Evolutionary conservation across 768 basidiomycete genomes (phyloP), one percentile per base, ranked within the genome.

Genomic region (Lactarius hengduanensis): DNA sequence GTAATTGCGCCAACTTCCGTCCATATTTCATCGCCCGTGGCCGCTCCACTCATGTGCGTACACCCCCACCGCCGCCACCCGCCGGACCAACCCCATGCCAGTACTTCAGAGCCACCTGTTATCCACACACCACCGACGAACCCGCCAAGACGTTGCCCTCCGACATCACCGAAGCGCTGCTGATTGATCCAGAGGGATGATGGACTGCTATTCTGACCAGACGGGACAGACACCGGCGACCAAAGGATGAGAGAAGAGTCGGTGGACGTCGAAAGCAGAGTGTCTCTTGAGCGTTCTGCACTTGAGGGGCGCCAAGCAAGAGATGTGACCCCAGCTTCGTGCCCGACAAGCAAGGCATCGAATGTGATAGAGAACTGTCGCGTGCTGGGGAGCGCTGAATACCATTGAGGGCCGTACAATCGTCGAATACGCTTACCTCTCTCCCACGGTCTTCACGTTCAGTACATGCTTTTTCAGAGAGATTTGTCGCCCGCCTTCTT

Each of bases 221-320:
- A 78, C 16, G 77, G 68, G 15, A 84, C 76, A 10, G 81, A 77
- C 0, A 92, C 87, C 1, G 93, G 92, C 2, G 91, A 88, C 97
- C 97, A 99, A 61, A 98, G 77, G 66, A 98, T 98, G 32, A 98
- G 75, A 9, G 96, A 98, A 22, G 96, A 96, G 76, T 99, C 97
- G 1, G 92, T 90, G 0, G 97, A 96, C 6, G 94, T 90, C 13
- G 95, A 96, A n/a, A 98, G 80, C 7, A 98, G 82, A 0, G 85
- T 87, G 4, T 82, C 81, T 3, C 72, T 71, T 9, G 65, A 30
- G 9, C 56, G 40, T 15, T 77, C 72, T 7, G 68, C 38, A 1
- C 66, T 41, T 28, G 73, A 73, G 1, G 89, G 86, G 13, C 88
- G 82, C 94, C 96, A 99, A 40, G 87, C 80, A n/a, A 98, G 75